These are phyloP conservation scores for Vicia sativa DNA, from an alignment of 306 rosid species.

Conservation along the genomic window DNA sequence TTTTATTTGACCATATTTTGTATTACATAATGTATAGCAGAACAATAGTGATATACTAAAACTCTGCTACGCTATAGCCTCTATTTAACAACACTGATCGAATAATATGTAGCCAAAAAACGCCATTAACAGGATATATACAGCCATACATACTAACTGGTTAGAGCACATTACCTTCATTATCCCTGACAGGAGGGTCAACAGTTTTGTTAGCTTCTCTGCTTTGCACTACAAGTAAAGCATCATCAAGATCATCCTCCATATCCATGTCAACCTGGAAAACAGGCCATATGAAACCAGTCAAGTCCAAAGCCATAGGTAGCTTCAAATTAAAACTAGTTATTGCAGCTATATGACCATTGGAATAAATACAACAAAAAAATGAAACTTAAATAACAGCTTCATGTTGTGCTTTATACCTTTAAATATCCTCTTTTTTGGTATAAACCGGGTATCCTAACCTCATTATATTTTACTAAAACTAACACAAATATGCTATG, in stretches of 20 bases:
- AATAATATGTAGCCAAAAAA: neutral
- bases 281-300: constrained; percentile 33
- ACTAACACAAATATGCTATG: neutral
- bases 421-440: neutral
- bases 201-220: constrained; percentile 51
- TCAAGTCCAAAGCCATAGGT: constrained; percentile 11
- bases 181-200: constrained; percentile 46
- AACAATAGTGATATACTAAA: no score
- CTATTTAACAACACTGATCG: no score
- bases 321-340: constrained; percentile 15
- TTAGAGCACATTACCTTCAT: constrained; percentile 47
- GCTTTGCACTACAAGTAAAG: constrained; percentile 52
- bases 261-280: constrained; percentile 97
- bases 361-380: neutral
- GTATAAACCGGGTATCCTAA: neutral
- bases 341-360: neutral
- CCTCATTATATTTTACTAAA: neutral
- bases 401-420: neutral
- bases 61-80: no score
- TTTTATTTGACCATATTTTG: no score
- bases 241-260: constrained; percentile 72
- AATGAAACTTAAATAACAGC: neutral
- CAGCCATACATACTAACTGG: constrained; percentile 18
- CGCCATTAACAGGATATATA: constrained; percentile 22
- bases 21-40: no score